These are phyloP conservation scores for Sclerotinia nivalis DNA, from an alignment of 2,329 filamentous ascomycete genomes.

Conservation along the genomic window DNA sequence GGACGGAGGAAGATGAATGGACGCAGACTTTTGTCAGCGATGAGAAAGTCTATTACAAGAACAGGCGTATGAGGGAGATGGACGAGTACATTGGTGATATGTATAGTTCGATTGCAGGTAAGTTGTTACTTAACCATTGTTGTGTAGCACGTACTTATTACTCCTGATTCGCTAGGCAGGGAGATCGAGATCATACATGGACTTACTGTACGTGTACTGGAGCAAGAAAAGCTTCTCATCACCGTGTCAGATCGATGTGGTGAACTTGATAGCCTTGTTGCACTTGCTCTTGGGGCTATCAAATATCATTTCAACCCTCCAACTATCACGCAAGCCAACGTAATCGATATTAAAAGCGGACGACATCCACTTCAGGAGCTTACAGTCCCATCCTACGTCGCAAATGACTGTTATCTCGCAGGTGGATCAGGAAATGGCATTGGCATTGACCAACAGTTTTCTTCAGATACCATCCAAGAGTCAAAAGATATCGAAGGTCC, in stretches of 20 bases:
- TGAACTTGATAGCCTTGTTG: slow-evolving; percentile 82
- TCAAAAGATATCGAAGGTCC: slow-evolving; percentile 45
- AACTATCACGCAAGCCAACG: slow-evolving; percentile 66
- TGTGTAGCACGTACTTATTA: background rate
- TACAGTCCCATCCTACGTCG: slow-evolving; percentile 75
- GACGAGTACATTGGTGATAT: slow-evolving; percentile 82
- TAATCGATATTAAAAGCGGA: slow-evolving; percentile 74
- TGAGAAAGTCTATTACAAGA: slow-evolving; percentile 81
- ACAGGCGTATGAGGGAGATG: slow-evolving; percentile 74
- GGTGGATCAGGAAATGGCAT: slow-evolving; percentile 54
- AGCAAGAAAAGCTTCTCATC: slow-evolving; percentile 65
- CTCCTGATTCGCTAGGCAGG: slow-evolving; percentile 55
- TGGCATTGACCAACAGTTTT: slow-evolving; percentile 24
- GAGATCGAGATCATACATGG: slow-evolving; percentile 87
- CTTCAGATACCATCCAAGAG: background rate
- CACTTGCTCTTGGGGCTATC: slow-evolving; percentile 74
- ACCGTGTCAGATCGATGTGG: slow-evolving; percentile 77
- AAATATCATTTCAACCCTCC: slow-evolving; percentile 73
- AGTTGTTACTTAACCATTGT: slow-evolving; percentile 20
- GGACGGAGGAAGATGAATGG: slow-evolving; percentile 63
- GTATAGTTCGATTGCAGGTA: slow-evolving; percentile 79
- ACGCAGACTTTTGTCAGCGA: slow-evolving; percentile 74
- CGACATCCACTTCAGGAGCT: slow-evolving; percentile 86
- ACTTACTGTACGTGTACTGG: slow-evolving; percentile 69
- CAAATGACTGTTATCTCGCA: slow-evolving; percentile 73